phyloP scores from a whole-genome alignment of 768 basidiomycete species.

The Lactarius evosmus region DNA sequence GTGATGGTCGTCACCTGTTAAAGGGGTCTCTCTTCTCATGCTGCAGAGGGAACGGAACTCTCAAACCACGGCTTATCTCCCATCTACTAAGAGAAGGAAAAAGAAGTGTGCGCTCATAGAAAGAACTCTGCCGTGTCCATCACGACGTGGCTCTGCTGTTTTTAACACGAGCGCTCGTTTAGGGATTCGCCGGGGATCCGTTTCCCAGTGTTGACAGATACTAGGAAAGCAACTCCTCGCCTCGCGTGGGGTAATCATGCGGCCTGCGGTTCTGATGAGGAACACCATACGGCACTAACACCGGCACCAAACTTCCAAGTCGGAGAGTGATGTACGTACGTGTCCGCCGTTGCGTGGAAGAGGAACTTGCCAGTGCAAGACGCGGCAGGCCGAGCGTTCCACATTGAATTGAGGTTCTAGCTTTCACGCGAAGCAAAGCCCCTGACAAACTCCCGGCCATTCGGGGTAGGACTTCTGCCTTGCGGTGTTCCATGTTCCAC shows the following conservation, averaged over 20 bases:
- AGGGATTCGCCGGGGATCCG: neutral
- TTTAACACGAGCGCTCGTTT: neutral
- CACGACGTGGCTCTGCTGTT: neutral
- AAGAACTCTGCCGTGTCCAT: neutral
- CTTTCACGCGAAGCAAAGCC: neutral
- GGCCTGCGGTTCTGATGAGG: neutral
- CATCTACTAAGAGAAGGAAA: neutral
- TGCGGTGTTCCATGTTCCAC: neutral
- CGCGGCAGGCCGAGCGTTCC: neutral
- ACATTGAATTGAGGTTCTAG: conserved; percentile 5
- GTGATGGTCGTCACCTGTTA: neutral
- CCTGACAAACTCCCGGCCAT: neutral
- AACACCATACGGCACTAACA: neutral
- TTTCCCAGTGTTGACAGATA: neutral
- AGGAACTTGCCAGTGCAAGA: neutral
- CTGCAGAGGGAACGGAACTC: neutral
- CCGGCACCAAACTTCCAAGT: conserved; percentile 1
- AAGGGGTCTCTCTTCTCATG: neutral
- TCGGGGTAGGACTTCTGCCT: neutral
- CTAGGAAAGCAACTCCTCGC: neutral
- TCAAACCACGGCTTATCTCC: neutral
- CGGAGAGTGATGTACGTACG: neutral
- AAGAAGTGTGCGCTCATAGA: neutral
- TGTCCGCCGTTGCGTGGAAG: neutral
- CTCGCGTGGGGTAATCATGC: neutral